A percentile compares a stretch with the other conserved stretches of the same genome.
Conservation (phyloP, 345 rosid species). For the Gynandropsis gynandra region DNA sequence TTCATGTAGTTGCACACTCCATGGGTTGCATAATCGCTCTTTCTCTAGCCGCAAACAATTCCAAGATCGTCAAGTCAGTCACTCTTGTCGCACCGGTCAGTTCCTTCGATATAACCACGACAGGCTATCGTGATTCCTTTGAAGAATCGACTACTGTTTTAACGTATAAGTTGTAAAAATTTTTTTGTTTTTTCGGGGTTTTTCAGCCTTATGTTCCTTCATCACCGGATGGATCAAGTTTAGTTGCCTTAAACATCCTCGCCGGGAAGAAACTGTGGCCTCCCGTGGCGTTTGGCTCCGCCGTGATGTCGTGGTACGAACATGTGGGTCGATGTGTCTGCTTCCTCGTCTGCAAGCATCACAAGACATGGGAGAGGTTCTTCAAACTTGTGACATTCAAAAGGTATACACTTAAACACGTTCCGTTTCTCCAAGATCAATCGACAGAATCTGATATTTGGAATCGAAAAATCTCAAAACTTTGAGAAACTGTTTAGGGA, state of each 20-base stretch:
- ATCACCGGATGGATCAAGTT: slow-evolving; percentile 29
- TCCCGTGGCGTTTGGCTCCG: slow-evolving; percentile 49
- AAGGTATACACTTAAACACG: slow-evolving; percentile 38
- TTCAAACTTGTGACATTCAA: slow-evolving; percentile 40
- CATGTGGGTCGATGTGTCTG: slow-evolving; percentile 71
- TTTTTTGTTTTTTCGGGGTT: not conserved
- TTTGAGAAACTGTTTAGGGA: slow-evolving; percentile 37
- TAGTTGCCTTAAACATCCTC: slow-evolving; percentile 35
- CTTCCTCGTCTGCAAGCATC: slow-evolving; percentile 59
- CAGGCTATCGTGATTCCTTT: not conserved
- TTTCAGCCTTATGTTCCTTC: slow-evolving; percentile 48
- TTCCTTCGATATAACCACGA: not conserved
- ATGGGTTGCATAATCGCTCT: slow-evolving; percentile 77
- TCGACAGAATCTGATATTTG: too few species aligned
- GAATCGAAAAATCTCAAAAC: not conserved
- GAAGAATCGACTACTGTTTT: too few species aligned
- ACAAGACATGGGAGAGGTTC: slow-evolving; percentile 55
- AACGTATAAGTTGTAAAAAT: not conserved
- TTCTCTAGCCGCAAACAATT: slow-evolving; percentile 56
- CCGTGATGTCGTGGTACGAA: slow-evolving; percentile 90
- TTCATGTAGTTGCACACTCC: slow-evolving; percentile 79
- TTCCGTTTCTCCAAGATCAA: too few species aligned
- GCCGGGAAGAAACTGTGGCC: slow-evolving; percentile 76
- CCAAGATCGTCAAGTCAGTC: slow-evolving; percentile 37
- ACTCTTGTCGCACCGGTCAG: slow-evolving; percentile 64